Evolutionary conservation across 805 yeast genomes (phyloP).

Genomic region (Candida patagonica): DNA sequence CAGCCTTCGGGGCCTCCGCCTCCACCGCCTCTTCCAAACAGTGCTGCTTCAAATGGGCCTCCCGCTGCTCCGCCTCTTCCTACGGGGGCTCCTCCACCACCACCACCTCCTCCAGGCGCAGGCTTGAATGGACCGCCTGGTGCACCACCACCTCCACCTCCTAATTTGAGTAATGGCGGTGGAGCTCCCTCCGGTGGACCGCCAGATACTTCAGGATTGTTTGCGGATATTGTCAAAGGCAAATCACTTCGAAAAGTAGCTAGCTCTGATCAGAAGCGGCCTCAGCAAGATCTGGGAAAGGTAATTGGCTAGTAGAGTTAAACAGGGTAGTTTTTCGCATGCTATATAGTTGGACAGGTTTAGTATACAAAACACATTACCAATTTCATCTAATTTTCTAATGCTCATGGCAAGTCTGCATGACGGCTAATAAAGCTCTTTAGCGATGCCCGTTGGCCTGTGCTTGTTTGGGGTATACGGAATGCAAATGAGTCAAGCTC

Average conservation of each 20-base stretch:
- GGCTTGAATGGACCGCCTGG: constrained; percentile 13
- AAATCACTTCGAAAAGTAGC: constrained; percentile 24
- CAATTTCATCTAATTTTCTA: too few relatives aligned
- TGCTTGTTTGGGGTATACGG: too few relatives aligned
- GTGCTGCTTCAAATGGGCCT: constrained; percentile 15
- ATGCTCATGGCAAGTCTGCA: too few relatives aligned
- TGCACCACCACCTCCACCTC: constrained; percentile 29
- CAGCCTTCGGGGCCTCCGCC: constrained; percentile 6
- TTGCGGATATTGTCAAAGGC: constrained; percentile 30
- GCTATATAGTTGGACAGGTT: too few relatives aligned
- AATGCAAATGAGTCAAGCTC: too few relatives aligned
- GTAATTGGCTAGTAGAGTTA: constrained; percentile 17
- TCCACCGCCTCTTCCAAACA: constrained; percentile 11
- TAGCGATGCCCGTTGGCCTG: too few relatives aligned
- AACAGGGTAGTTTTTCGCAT: too few relatives aligned
- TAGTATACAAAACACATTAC: too few relatives aligned
- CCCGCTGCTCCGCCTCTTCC: constrained; percentile 29
- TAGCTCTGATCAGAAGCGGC: constrained; percentile 21
- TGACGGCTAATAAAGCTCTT: too few relatives aligned
- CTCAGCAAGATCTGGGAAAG: constrained; percentile 20
- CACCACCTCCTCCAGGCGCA: constrained; percentile 27
- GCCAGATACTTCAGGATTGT: constrained; percentile 22
- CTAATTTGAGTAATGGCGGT: constrained; percentile 28
- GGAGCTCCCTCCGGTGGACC: constrained; percentile 28
- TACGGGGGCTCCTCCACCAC: constrained; percentile 29